These are phyloP conservation scores for Trichoderma sp. DNA, from an alignment of 2,329 filamentous ascomycete species.

Conservation along the genomic window DNA sequence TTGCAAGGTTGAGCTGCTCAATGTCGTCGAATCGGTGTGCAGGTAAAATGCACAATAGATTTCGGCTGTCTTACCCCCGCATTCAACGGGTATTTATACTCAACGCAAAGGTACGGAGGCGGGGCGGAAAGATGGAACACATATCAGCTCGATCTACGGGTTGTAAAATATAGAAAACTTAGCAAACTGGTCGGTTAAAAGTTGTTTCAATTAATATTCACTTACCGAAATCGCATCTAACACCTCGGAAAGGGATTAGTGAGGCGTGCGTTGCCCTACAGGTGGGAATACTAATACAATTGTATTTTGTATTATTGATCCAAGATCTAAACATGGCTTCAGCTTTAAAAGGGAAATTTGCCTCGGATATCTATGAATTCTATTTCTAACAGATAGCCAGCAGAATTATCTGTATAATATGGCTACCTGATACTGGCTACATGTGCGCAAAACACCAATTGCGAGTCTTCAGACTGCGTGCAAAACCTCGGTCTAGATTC, in stretches of 20 bases:
- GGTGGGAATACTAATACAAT: not conserved
- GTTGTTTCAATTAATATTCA: not conserved
- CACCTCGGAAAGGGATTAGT: not conserved
- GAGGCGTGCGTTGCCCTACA: not conserved
- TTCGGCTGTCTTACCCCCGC: not conserved
- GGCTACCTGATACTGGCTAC: not conserved
- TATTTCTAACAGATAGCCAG: not conserved
- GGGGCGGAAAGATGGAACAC: too few relatives aligned
- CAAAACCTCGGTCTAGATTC: not conserved
- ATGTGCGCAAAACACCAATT: not conserved
- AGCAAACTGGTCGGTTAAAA: not conserved
- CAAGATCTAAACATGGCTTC: not conserved
- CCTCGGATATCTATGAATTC: not conserved
- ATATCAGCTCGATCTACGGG: not conserved
- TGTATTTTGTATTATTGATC: not conserved
- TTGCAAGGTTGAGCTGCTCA: not conserved
- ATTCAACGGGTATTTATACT: not conserved
- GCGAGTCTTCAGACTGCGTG: not conserved
- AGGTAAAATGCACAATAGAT: not conserved
- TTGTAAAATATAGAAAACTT: not conserved
- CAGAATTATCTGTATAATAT: not conserved
- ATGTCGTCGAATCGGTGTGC: not conserved
- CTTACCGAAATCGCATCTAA: not conserved
- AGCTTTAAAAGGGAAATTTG: not conserved
- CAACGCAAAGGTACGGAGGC: not conserved